Evolutionary conservation across 1,284 basidiomycete species (phyloP).

Genomic region (Violaceomyces palustris): DNA sequence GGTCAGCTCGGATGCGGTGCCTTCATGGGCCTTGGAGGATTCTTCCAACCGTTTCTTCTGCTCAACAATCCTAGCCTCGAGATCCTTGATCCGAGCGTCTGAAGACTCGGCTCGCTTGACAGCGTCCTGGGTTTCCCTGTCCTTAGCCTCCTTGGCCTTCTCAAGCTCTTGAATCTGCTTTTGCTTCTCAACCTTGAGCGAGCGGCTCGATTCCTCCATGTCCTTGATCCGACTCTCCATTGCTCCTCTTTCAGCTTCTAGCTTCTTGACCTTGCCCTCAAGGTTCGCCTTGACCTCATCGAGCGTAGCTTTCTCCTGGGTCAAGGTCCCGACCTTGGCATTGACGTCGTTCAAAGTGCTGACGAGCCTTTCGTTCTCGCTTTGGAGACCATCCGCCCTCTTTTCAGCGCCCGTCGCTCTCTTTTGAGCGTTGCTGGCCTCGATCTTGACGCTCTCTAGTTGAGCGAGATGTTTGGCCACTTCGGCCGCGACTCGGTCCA

Average conservation of each 20-base stretch:
- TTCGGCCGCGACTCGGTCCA: conserved; percentile 10
- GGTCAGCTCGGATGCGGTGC: too few species aligned
- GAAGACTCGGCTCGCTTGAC: too few species aligned
- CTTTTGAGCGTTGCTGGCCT: conserved; percentile 4
- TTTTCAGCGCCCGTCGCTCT: conserved; percentile 10
- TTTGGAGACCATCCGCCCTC: conserved; percentile 6
- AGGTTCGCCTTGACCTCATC: conserved; percentile 10
- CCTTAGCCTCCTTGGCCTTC: too few species aligned
- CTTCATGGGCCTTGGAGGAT: too few species aligned
- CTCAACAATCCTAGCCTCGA: too few species aligned
- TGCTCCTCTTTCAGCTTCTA: conserved; percentile 9
- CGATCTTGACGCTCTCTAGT: conserved; percentile 9
- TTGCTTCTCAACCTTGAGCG: conserved; percentile 3
- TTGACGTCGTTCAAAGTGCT: conserved; percentile 11
- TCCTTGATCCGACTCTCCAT: not conserved
- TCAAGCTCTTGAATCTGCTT: conserved; percentile 11
- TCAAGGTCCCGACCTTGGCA: conserved; percentile 10
- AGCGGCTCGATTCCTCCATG: not conserved
- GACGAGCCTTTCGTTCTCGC: conserved; percentile 15
- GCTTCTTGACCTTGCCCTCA: conserved; percentile 12
- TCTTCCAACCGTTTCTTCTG: too few species aligned
- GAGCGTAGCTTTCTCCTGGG: conserved; percentile 8
- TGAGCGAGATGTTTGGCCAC: conserved; percentile 3
- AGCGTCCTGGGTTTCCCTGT: too few species aligned
- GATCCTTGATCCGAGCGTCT: too few species aligned